phyloP scores from a whole-genome alignment of 306 rosid species.

The Trifolium dubium region DNA sequence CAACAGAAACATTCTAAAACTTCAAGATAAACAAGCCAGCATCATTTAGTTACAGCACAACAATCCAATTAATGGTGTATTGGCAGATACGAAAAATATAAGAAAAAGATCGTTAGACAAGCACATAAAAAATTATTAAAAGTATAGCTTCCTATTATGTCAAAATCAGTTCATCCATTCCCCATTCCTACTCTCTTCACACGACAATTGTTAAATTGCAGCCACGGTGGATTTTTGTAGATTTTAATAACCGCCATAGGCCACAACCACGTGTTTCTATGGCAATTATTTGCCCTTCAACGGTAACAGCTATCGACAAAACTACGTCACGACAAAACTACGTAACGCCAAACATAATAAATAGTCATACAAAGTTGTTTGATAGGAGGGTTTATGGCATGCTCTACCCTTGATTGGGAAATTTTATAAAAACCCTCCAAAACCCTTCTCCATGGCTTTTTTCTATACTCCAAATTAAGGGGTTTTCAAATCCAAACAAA shows the following conservation, averaged over 20 bases:
- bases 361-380: background rate
- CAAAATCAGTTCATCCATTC: constrained; percentile 3
- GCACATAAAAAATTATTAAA: background rate
- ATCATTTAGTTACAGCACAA: constrained; percentile 6
- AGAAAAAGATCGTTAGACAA: background rate
- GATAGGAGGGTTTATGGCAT: background rate
- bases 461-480: background rate
- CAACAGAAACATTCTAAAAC: background rate
- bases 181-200: background rate
- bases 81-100: background rate
- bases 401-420: background rate
- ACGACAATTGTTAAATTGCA: background rate
- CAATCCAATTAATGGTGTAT: background rate
- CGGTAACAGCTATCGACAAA: background rate
- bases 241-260: background rate
- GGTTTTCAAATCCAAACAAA: background rate
- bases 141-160: background rate
- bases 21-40: constrained; percentile 3
- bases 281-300: background rate
- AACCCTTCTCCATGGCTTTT: background rate
- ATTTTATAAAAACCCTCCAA: constrained; percentile 4
- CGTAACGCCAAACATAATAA: constrained; percentile 1
- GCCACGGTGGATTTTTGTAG: background rate
- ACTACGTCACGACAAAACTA: background rate
- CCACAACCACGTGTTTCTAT: background rate